These are phyloP conservation scores for Oldenlandia corymbosa DNA, from an alignment of 257 asterid species.

Conservation along the genomic window DNA sequence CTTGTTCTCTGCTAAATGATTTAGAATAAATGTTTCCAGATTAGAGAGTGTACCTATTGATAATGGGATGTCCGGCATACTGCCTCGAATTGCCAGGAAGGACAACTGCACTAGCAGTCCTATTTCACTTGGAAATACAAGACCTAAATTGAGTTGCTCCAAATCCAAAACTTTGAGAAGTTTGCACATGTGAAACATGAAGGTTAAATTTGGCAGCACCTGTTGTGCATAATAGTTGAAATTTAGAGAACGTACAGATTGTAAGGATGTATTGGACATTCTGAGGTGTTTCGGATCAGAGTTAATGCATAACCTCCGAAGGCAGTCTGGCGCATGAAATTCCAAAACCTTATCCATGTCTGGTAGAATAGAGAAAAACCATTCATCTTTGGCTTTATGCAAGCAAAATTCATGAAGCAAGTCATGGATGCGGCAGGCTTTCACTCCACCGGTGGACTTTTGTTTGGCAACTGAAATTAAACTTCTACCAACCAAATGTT, in stretches of 20 bases:
- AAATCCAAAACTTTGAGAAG: not conserved
- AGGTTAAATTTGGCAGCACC: not conserved
- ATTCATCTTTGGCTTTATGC: not conserved
- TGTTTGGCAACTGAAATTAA: too few relatives aligned
- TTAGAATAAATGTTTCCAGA: too few relatives aligned
- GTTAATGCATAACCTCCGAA: not conserved
- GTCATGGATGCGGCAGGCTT: too few relatives aligned
- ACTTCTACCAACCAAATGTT: too few relatives aligned
- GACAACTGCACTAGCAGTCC: too few relatives aligned
- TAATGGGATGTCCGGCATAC: too few relatives aligned
- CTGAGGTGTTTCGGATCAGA: not conserved
- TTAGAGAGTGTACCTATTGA: too few relatives aligned
- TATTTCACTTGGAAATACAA: too few relatives aligned
- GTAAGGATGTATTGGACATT: not conserved
- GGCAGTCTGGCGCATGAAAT: not conserved
- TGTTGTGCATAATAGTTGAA: not conserved
- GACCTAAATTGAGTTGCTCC: too few relatives aligned
- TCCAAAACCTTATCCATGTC: too few relatives aligned
- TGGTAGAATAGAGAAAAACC: not conserved
- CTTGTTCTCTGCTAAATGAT: not conserved
- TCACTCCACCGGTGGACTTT: too few relatives aligned
- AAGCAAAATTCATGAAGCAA: not conserved
- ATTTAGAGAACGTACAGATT: not conserved
- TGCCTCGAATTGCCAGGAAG: too few relatives aligned
- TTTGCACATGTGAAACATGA: not conserved